Percentiles rank a stretch among this genome's conserved stretches.
phyloP scores from a whole-genome alignment of 805 yeast genomes.

The Lipomyces kockii region DNA sequence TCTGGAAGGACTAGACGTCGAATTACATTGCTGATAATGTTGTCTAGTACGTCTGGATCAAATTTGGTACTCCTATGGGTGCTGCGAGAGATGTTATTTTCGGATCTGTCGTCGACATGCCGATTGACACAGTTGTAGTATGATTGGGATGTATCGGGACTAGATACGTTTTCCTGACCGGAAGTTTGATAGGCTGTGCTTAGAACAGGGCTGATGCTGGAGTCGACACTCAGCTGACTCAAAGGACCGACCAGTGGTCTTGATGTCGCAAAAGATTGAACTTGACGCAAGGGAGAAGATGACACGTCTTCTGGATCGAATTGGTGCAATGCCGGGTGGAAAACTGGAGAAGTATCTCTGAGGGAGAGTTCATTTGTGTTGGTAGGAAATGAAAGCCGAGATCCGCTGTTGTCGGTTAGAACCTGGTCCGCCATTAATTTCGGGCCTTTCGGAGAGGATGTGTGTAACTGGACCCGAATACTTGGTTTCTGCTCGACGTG shows the following conservation, averaged over 20 bases:
- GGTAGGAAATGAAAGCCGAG: neutral
- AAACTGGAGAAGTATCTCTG: neutral
- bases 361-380: neutral
- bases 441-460: neutral
- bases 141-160: neutral
- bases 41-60: constrained; percentile 24
- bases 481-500: constrained; percentile 21
- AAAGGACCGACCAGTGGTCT: neutral
- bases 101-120: neutral
- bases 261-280: neutral
- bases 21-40: constrained; percentile 25
- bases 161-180: neutral
- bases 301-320: neutral
- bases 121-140: neutral
- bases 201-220: neutral
- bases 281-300: neutral
- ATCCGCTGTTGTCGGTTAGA: neutral
- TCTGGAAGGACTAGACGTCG: constrained; percentile 24
- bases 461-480: constrained; percentile 25
- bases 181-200: neutral
- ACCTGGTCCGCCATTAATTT: neutral
- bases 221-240: neutral
- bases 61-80: neutral
- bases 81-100: neutral
- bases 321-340: neutral